These are phyloP conservation scores for Aspergillus avenaceus DNA, from an alignment of 495 filamentous ascomycete genomes.

Conservation along the genomic window DNA sequence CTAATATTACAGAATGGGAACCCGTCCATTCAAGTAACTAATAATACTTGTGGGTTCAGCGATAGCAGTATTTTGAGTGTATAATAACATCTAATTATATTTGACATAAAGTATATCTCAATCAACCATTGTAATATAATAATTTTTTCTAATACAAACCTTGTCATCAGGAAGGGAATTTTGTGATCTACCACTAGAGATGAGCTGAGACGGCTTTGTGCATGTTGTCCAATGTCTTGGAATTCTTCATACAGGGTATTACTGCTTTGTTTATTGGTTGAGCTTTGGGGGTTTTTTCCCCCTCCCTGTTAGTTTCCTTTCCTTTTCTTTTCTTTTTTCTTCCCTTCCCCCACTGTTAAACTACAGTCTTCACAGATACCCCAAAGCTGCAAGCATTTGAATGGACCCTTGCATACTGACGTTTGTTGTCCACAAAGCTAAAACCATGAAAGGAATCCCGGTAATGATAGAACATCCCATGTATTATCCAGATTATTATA, in stretches of 20 bases:
- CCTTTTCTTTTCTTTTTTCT: slow-evolving; percentile 1
- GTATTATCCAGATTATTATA: neutral
- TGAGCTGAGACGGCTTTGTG: slow-evolving; percentile 17
- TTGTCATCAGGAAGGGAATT: slow-evolving; percentile 6
- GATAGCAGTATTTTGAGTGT: too few species aligned
- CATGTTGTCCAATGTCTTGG: slow-evolving; percentile 17
- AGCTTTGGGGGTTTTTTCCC: too few species aligned
- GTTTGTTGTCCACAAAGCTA: neutral
- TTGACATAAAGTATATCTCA: too few species aligned
- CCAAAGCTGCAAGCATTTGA: too few species aligned
- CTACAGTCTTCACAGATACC: too few species aligned
- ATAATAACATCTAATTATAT: too few species aligned
- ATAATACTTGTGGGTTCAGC: too few species aligned
- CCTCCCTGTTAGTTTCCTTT: neutral
- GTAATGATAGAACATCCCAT: neutral
- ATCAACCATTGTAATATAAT: neutral
- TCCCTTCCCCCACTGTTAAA: too few species aligned
- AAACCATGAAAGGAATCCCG: neutral
- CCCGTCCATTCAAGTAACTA: too few species aligned
- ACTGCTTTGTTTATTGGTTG: too few species aligned
- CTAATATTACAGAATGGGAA: neutral
- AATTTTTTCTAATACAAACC: neutral
- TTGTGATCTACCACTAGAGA: slow-evolving; percentile 22
- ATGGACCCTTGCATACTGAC: slow-evolving; percentile 7
- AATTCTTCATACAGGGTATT: neutral